Percentiles rank a stretch among this genome's conserved stretches.
These are phyloP conservation scores for Kodamaea sagamina DNA, from an alignment of 805 yeast species.

Conservation along the genomic window DNA sequence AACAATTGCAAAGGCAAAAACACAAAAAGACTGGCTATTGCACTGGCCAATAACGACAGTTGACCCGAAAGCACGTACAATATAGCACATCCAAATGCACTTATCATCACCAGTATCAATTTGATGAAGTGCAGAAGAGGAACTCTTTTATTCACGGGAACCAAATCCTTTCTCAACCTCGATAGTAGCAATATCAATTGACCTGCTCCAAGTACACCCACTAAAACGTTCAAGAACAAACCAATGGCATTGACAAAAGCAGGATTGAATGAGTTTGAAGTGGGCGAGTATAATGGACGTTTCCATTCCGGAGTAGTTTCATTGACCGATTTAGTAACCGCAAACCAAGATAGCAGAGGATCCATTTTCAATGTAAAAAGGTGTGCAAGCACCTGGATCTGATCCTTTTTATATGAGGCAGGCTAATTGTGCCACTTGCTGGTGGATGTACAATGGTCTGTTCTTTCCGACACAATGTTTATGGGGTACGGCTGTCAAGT, in stretches of 20 bases:
- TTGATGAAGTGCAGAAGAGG: constrained; percentile 11
- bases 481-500: too few species aligned
- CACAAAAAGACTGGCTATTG: constrained; percentile 14
- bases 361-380: too few species aligned
- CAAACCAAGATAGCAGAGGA: too few species aligned
- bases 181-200: constrained; percentile 19
- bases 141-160: constrained; percentile 13
- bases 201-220: constrained; percentile 16
- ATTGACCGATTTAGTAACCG: too few species aligned
- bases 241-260: constrained; percentile 22
- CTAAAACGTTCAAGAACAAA: constrained; percentile 11
- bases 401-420: too few species aligned
- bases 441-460: too few species aligned
- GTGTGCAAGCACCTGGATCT: too few species aligned
- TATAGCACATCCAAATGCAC: not conserved
- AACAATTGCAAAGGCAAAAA: constrained; percentile 22
- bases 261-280: constrained; percentile 26
- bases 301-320: not conserved
- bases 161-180: constrained; percentile 17
- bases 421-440: too few species aligned
- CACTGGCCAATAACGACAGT: constrained; percentile 1
- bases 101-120: not conserved
- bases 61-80: not conserved
- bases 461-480: too few species aligned
- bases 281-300: constrained; percentile 1